Evolutionary conservation across 2,329 filamentous ascomycete genomes (phyloP), one percentile per base, ranked within the genome.

Genomic region (Bretziella fagacearum): DNA sequence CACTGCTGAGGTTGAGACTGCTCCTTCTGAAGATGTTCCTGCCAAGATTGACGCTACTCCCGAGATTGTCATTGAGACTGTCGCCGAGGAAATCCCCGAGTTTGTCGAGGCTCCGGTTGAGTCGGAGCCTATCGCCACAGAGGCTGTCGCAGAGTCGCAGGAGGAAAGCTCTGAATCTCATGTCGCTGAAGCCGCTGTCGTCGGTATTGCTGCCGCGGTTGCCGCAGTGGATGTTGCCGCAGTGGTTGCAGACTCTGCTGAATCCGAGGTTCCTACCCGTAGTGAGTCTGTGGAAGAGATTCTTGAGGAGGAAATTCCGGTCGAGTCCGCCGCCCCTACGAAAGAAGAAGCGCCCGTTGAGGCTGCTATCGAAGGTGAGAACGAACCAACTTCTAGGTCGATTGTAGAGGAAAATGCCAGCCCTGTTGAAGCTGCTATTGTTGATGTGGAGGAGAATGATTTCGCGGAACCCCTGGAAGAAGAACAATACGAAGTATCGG

Each of bases 61-160:
- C n/a, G 51, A 51, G 30, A 35, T 29, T 35, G 40, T 27, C 35
- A 35, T 20, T 20, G 46, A 32, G 32, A 41, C 8, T 27, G n/a
- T n/a, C 20, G 20, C 39, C 4, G 49, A 52, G 32, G 6, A 11
- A 11, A 11, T 30, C 10, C 47, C 33, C 35, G 46, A 50, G 23
- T 45, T 49, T 13, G 25, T 2, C 18, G 30, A 33, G 13, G 15
- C 15, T 23, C 3, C 42, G 17, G 17, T 27, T n/a, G 26, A 30
- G n/a, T 32, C 30, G 7, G 30, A 33, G 11, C 5, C 18, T 17
- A 33, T 26, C 44, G 26, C 39, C 27, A 33, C 32, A 26, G 30
- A 33, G 13, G 30, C 4, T 11, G 51, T 49, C 30, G 32, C 40
- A 30, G 37, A 22, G 36, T 29, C 22, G 8, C 44, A 36, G 27